Evolutionary conservation across 1,139 yeast species (phyloP).

Genomic region (Hanseniaspora sp.): DNA sequence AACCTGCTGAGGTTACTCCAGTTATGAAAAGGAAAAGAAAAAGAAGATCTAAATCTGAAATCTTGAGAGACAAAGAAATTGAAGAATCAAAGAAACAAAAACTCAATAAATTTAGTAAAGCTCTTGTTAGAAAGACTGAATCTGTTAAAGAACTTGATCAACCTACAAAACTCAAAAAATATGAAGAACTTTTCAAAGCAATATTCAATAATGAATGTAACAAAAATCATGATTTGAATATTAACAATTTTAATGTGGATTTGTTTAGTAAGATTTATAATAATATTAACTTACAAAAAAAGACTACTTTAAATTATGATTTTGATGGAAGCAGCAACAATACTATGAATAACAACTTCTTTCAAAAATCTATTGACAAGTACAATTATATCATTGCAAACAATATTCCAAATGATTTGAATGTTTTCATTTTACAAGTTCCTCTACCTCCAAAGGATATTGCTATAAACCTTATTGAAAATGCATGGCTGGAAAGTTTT

Average conservation of each 20-base stretch:
- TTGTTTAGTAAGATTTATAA: conserved; percentile 24
- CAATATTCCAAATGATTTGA: conserved; percentile 15
- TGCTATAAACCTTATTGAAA: conserved; percentile 61
- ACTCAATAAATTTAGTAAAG: background rate
- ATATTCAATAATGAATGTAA: conserved; percentile 21
- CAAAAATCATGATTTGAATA: conserved; percentile 13
- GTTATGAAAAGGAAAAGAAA: conserved; percentile 1
- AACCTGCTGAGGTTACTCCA: conserved; percentile 13
- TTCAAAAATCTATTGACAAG: conserved; percentile 19
- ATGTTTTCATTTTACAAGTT: conserved; percentile 30
- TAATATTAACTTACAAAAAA: conserved; percentile 18
- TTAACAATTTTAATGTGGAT: conserved; percentile 24
- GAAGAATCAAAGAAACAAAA: conserved; percentile 20
- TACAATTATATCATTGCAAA: conserved; percentile 16
- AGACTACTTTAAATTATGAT: conserved; percentile 10
- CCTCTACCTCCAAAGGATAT: conserved; percentile 64
- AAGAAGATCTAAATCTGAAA: background rate
- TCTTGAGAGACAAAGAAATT: background rate
- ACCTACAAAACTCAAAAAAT: conserved; percentile 17
- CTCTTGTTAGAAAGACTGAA: background rate
- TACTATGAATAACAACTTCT: conserved; percentile 17
- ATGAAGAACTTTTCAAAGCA: conserved; percentile 22
- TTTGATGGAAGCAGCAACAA: conserved; percentile 9
- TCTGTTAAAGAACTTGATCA: background rate
- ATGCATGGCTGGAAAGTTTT: conserved; percentile 83